Conservation (phyloP, 495 filamentous ascomycete genomes). For the Aspergillus diversus region DNA sequence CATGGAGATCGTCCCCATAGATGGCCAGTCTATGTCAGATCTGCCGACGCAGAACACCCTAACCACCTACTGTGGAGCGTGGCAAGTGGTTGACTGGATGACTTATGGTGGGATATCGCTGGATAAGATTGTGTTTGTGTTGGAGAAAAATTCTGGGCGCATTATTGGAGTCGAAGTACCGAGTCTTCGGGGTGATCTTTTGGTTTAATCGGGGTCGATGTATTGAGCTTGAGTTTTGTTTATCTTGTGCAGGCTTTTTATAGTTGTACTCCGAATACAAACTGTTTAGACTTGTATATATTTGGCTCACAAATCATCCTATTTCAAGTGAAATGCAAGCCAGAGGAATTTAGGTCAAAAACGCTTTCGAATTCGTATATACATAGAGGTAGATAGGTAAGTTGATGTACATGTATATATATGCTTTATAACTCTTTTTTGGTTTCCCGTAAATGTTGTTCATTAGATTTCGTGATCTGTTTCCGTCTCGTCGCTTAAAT, state of each 20-base stretch:
- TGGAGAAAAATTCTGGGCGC: constrained; percentile 10
- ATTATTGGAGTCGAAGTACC: constrained; percentile 26
- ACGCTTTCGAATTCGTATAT: background rate
- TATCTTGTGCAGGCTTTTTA: background rate
- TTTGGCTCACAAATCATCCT: no score
- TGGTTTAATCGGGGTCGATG: constrained; percentile 21
- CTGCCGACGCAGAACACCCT: constrained; percentile 17
- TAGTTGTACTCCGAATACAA: no score
- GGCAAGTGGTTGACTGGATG: constrained; percentile 24
- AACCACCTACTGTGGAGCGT: constrained; percentile 17
- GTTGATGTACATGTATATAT: constrained; percentile 15
- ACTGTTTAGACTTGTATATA: no score
- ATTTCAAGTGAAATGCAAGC: no score
- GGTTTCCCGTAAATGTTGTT: constrained; percentile 4
- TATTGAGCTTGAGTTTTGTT: constrained; percentile 8
- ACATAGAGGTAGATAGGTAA: background rate
- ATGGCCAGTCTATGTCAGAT: constrained; percentile 21
- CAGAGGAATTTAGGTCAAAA: background rate
- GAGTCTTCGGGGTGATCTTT: constrained; percentile 10
- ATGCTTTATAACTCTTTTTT: constrained; percentile 12
- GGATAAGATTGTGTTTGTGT: constrained; percentile 26
- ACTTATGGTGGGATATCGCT: constrained; percentile 19
- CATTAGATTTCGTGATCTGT: constrained; percentile 43
- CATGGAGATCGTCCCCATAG: constrained; percentile 20
- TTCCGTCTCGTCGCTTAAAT: constrained; percentile 38